Percentiles rank a stretch among this genome's conserved stretches.
phyloP scores from a whole-genome alignment of 2,329 filamentous ascomycete species.

The Mycosphaerella arachidis region DNA sequence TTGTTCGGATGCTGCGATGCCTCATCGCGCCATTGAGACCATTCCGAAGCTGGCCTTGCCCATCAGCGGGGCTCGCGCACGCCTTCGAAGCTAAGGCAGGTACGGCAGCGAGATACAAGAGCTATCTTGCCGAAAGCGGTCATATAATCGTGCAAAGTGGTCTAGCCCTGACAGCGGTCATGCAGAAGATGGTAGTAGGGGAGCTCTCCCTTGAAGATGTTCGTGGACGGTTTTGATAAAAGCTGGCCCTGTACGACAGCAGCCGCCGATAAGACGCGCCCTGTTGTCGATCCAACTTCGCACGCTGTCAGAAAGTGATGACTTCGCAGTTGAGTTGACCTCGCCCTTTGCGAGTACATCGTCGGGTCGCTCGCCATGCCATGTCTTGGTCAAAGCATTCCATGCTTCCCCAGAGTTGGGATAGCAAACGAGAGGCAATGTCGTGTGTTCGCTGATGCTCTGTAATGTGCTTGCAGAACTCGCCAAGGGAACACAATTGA shows the following conservation, averaged over 20 bases:
- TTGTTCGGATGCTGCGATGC: not conserved
- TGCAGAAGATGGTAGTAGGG: not conserved
- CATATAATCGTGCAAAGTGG: not conserved
- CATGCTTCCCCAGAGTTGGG: slow-evolving; percentile 47
- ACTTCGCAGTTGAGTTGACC: slow-evolving; percentile 15
- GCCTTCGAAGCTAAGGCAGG: not conserved
- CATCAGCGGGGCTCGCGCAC: not conserved
- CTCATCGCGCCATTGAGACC: not conserved
- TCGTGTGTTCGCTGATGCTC: slow-evolving; percentile 29
- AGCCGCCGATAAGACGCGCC: slow-evolving; percentile 44
- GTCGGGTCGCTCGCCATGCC: slow-evolving; percentile 25
- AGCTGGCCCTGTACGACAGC: slow-evolving; percentile 42
- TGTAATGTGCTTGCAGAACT: slow-evolving; percentile 34
- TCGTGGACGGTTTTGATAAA: slow-evolving; percentile 12
- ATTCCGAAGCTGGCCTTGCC: not conserved
- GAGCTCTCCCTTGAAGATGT: not conserved
- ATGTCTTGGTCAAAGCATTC: slow-evolving; percentile 39
- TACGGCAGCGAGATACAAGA: not conserved
- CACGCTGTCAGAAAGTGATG: slow-evolving; percentile 9
- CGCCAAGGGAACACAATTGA: slow-evolving; percentile 43
- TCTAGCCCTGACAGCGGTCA: not conserved
- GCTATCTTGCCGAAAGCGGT: not conserved
- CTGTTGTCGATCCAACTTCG: slow-evolving; percentile 34
- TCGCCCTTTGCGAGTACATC: slow-evolving; percentile 26
- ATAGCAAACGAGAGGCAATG: slow-evolving; percentile 36